Base-by-base conservation (phyloP, 768 basidiomycete genomes). In the Serendipita sp. region DNA sequence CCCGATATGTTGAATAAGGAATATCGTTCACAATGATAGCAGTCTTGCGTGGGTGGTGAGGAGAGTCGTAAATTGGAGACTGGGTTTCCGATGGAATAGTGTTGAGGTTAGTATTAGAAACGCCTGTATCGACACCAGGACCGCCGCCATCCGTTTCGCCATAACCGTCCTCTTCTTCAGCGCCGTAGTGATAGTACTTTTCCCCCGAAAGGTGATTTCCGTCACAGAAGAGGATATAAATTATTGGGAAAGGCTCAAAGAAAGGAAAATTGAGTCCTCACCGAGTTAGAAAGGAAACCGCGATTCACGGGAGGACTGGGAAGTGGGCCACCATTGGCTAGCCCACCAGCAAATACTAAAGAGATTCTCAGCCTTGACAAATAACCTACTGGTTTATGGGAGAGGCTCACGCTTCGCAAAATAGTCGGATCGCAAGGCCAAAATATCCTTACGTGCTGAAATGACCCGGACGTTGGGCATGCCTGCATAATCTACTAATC, bases 161-260 rank as follows among this genome's bases (percentile, higher is more conserved):
- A 32, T 60, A 60, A 8, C 18, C 34, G 35, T 60, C 56, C 16
- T 60, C 56, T 30, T 60, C 56, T n/a, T 60, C 56, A 10, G 56
- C 56, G n/a, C 56, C 56, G n/a, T 60, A 60, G 56, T 36, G 56
- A 18, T 34, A 60, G 36, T 60, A 60, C 56, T 60, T 34, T 60
- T 32, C 16, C 56, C 16, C 56, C 30, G 30, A 60, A 36, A n/a
- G 56, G 36, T 10, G 41, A 41, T 41, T 41, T 41, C 13, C 41
- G 5, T 41, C 13, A 41, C 41, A 41, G 41, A 41, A 41, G 41
- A 41, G 41, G 13, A 23, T 28, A 60, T 34, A 60, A 60, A 34
- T 60, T 60, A 32, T 36, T 38, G 30, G 41, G 36, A 38, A 30
- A 11, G 56, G 56, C 8, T n/a, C 56, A 60, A 30, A 30, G 23